A percentile compares a stretch with the other conserved stretches of the same genome.
phyloP scores from a whole-genome alignment of 495 filamentous ascomycete species.

The Aspergillus coremiiformis region DNA sequence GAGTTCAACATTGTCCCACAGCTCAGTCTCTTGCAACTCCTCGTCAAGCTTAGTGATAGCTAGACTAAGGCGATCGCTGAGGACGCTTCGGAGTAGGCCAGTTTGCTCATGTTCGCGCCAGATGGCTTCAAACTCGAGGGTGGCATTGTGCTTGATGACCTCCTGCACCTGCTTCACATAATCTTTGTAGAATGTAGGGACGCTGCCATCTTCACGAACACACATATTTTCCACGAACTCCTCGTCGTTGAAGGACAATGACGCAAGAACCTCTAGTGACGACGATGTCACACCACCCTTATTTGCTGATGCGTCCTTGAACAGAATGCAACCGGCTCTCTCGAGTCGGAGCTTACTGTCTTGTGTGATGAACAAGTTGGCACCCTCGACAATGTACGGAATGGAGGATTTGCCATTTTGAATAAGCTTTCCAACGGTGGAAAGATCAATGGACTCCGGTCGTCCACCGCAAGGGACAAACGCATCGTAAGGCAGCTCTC shows the following conservation, averaged over 20 bases:
- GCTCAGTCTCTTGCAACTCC: conserved; percentile 82
- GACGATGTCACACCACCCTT: conserved; percentile 99
- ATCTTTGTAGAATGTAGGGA: conserved; percentile 80
- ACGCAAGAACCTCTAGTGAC: conserved; percentile 90
- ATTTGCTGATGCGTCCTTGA: conserved; percentile 97
- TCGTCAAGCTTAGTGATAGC: conserved; percentile 95
- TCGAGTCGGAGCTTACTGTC: conserved; percentile 94
- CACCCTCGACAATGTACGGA: conserved; percentile 94
- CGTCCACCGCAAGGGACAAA: conserved; percentile 97
- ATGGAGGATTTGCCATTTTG: conserved; percentile 71
- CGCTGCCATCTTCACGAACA: conserved; percentile 64
- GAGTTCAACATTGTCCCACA: conserved; percentile 80
- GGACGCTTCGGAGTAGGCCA: conserved; percentile 65
- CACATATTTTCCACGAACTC: conserved; percentile 94
- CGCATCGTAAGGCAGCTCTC: conserved; percentile 64
- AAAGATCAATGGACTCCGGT: conserved; percentile 92
- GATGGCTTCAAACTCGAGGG: conserved; percentile 93
- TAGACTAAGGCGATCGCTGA: conserved; percentile 79
- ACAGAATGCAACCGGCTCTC: conserved; percentile 85
- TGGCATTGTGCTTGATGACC: conserved; percentile 81
- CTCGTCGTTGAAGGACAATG: conserved; percentile 83
- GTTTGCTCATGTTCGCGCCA: conserved; percentile 89
- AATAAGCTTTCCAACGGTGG: conserved; percentile 77
- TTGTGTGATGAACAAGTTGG: conserved; percentile 98
- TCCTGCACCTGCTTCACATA: conserved; percentile 91